A percentile compares a stretch with the other conserved stretches of the same genome.
Conservation (phyloP, 257 asterid genomes). For the Prunella vulgaris region DNA sequence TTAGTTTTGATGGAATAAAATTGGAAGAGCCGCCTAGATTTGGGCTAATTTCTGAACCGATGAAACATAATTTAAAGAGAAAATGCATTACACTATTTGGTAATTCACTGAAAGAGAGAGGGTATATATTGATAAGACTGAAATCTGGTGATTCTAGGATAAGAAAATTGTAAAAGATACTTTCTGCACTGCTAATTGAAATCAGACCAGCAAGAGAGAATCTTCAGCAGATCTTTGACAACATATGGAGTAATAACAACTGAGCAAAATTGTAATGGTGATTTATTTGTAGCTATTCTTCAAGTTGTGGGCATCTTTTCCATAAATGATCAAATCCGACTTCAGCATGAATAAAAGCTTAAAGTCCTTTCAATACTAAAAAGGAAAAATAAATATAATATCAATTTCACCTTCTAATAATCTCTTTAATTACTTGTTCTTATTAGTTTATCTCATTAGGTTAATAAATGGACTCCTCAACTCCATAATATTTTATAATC, state of each 20-base stretch:
- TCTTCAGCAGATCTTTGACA: neutral
- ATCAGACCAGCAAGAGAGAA: neutral
- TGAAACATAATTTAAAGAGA: neutral
- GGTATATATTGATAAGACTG: neutral
- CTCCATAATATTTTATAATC: too few species aligned
- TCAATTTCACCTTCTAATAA: too few species aligned
- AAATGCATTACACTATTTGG: neutral
- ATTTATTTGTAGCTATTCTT: neutral
- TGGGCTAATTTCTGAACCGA: neutral
- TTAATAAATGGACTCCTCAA: too few species aligned
- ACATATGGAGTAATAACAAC: neutral
- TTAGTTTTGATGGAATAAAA: neutral
- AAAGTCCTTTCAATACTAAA: too few species aligned
- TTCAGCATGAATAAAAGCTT: neutral
- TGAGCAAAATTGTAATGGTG: neutral
- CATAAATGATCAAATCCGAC: neutral
- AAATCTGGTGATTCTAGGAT: neutral
- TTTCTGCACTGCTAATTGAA: neutral
- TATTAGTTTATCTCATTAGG: too few species aligned
- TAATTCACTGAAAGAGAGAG: neutral
- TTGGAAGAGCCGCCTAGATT: neutral
- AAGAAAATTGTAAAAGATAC: neutral
- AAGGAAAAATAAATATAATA: too few species aligned
- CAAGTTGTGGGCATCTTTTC: neutral
- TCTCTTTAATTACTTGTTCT: too few species aligned